Percentiles rank a stretch among this genome's conserved stretches.
Evolutionary conservation across 2,329 filamentous ascomycete genomes (phyloP).

Genomic region (Penicillium sclerotiorum): DNA sequence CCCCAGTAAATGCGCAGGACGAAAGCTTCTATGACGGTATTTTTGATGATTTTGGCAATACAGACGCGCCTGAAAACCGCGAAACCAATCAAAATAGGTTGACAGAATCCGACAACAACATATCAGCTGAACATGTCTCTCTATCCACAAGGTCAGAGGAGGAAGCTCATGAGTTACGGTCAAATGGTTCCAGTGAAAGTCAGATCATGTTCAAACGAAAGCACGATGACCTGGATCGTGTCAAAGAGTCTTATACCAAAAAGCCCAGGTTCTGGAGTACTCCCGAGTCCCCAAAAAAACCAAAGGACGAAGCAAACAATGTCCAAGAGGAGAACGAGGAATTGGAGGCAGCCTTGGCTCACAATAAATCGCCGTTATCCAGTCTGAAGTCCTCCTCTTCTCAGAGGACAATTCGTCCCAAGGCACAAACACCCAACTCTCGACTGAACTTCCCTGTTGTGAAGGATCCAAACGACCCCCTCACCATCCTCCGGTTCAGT

Average conservation of each 20-base stretch:
- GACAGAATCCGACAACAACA: neutral
- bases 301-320: neutral
- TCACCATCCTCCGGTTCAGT: constrained; percentile 66
- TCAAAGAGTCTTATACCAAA: constrained; percentile 3
- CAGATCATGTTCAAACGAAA: constrained; percentile 5
- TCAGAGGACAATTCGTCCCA: constrained; percentile 29
- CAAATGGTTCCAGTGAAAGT: neutral
- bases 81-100: neutral
- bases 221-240: neutral
- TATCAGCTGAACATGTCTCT: neutral
- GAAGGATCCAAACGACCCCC: constrained; percentile 71
- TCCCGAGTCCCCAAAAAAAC: neutral
- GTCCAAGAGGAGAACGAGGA: constrained; percentile 2
- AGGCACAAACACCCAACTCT: constrained; percentile 39
- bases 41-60: constrained; percentile 20
- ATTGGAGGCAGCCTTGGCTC: constrained; percentile 5
- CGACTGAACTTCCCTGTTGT: constrained; percentile 71
- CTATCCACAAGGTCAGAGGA: neutral
- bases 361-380: constrained; percentile 16
- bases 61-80: neutral
- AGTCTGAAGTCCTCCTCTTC: constrained; percentile 28
- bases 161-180: neutral
- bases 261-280: constrained; percentile 19
- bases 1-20: constrained; percentile 10
- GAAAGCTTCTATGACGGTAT: constrained; percentile 28